Conservation (phyloP, 106 monocot genomes). For the Dendrobium huoshanense region DNA sequence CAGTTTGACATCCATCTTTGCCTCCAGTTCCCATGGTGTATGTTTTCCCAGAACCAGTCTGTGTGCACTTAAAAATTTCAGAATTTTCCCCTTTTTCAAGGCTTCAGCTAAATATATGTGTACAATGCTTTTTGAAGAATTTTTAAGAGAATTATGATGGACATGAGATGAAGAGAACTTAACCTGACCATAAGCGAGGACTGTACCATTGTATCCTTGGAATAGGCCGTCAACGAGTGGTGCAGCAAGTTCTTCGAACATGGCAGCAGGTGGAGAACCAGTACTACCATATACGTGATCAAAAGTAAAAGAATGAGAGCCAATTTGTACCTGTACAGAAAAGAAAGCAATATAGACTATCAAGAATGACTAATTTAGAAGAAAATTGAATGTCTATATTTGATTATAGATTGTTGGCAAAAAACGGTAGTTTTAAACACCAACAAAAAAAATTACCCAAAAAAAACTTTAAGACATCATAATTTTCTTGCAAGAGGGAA, state of each 20-base stretch:
- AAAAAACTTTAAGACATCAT: background rate
- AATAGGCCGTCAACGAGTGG: conserved; percentile 95
- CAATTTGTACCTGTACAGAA: conserved; percentile 82
- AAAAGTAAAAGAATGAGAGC: conserved; percentile 91
- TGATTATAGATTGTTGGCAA: background rate
- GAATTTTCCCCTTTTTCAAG: conserved; percentile 9
- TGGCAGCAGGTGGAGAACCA: conserved; percentile 66
- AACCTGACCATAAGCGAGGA: conserved; percentile 99
- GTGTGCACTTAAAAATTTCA: conserved; percentile 20
- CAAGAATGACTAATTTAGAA: background rate
- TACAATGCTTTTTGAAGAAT: background rate
- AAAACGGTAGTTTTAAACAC: background rate
- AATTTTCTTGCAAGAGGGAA: background rate
- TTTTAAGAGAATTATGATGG: background rate
- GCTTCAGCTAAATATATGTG: background rate
- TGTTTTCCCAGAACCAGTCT: conserved; percentile 99
- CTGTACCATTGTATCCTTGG: conserved; percentile 99
- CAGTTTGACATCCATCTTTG: conserved; percentile 57
- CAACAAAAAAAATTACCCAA: background rate
- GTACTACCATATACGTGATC: conserved; percentile 91
- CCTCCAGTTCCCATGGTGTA: conserved; percentile 96
- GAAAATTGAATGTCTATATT: background rate
- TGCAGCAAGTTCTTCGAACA: conserved; percentile 93
- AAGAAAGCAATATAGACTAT: background rate
- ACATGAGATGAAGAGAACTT: conserved; percentile 3